Evolutionary conservation across 768 basidiomycete genomes (phyloP), one percentile per base, ranked within the genome.

Genomic region (Cubamyces lactineus): DNA sequence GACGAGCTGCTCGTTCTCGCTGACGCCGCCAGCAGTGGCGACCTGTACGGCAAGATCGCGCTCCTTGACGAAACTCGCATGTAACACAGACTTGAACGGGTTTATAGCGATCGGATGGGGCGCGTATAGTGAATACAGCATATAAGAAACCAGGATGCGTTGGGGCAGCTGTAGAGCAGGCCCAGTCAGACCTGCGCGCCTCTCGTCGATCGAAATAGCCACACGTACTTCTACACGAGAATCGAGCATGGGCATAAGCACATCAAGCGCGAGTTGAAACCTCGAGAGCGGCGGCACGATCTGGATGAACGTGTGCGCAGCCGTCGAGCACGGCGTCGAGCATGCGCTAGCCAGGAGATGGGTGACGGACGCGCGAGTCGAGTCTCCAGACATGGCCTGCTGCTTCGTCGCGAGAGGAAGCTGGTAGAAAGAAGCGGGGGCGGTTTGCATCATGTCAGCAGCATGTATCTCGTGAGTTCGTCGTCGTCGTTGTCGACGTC

Each of bases 211-310:
- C 45, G 39, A 38, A 60, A 52, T 67, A 34, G 59, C 52, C 55
- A 61, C 43, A 75, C 83, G 70, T 53, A 89, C 87, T 77, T 89
- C 84, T 62, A 77, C 77, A 58, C 79, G 73, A 63, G 77, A 77
- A 69, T 80, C 87, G 68, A 92, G 82, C 68, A 89, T 77, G 15
- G 90, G 90, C 73, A 92, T 78, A 71, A 92, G 77, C 78, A 86
- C 87, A 78, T 92, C 90, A 67, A 92, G 83, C 70, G 90, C 90
- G 74, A 92, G 83, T 80, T 91, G 89, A 75, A 92, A 92, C 65
- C 89, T 84, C 75, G 87, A 82, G 53, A 83, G 85, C 21, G 86
- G 86, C 72, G 88, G 88, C 21, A 92, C 88, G 60, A 91, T 83
- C 73, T 90, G 87, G 39, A 80, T 76, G 73, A 91, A 92, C 0